Evolutionary conservation across 441 rosid genomes (phyloP).

Genomic region (Raphanus hybrid): DNA sequence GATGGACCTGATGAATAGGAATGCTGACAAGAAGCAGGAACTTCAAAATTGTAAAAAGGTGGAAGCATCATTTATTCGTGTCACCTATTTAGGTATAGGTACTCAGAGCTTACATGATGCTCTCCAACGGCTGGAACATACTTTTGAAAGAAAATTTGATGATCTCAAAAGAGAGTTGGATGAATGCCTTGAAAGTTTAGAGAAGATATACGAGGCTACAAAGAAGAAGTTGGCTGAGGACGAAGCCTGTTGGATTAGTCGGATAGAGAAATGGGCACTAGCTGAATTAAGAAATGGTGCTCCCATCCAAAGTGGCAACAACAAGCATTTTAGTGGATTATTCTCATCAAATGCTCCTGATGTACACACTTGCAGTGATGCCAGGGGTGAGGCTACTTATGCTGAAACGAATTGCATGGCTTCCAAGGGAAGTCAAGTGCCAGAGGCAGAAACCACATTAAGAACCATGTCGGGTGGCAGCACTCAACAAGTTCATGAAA

Average conservation of each 20-base stretch:
- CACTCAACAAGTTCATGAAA: constrained; percentile 38
- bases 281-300: constrained; percentile 36
- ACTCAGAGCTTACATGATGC: constrained; percentile 53
- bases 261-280: constrained; percentile 56
- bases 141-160: constrained; percentile 51
- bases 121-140: constrained; percentile 58
- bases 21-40: constrained; percentile 13
- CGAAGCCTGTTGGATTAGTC: constrained; percentile 53
- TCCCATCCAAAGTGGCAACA: constrained; percentile 6
- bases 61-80: constrained; percentile 62
- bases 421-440: constrained; percentile 19
- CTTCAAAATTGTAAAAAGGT: constrained; percentile 50
- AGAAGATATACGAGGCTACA: constrained; percentile 49
- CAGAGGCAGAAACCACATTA: constrained; percentile 41
- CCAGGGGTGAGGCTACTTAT: constrained; percentile 26
- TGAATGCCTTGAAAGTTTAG: constrained; percentile 46
- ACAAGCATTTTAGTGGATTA: constrained; percentile 28
- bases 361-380: constrained; percentile 34
- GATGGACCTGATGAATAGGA: constrained; percentile 11
- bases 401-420: constrained; percentile 18
- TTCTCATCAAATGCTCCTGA: constrained; percentile 28
- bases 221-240: constrained; percentile 53
- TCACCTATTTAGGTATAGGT: constrained; percentile 48
- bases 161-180: constrained; percentile 49
- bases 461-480: constrained; percentile 43